Evolutionary conservation across 192 early-diverging fungal genomes (phyloP).

Genomic region (Linnemannia elongata): DNA sequence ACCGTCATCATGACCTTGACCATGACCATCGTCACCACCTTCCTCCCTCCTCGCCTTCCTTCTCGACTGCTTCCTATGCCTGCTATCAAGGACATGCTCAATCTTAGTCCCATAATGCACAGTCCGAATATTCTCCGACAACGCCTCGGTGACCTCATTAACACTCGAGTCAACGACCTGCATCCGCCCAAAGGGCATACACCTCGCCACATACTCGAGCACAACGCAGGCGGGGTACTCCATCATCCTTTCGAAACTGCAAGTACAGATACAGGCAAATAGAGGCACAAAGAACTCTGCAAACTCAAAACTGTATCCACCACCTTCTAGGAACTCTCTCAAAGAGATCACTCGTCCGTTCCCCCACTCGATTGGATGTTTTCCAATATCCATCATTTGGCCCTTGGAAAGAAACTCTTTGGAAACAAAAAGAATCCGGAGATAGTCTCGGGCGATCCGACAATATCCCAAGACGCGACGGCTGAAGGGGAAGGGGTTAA

Average conservation of each 20-base stretch:
- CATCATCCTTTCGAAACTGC: constrained; percentile 56
- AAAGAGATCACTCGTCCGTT: constrained; percentile 35
- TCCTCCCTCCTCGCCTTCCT: background rate
- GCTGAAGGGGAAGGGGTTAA: constrained; percentile 45
- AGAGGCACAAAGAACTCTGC: constrained; percentile 45
- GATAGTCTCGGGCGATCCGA: constrained; percentile 36
- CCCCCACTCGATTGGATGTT: constrained; percentile 47
- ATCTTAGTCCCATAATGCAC: constrained; percentile 48
- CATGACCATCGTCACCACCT: background rate
- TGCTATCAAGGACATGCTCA: constrained; percentile 12
- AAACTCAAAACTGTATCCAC: constrained; percentile 51
- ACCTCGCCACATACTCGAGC: constrained; percentile 52
- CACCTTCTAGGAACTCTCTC: constrained; percentile 36
- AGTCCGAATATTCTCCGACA: constrained; percentile 27
- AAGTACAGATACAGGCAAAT: constrained; percentile 57
- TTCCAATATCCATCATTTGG: constrained; percentile 53
- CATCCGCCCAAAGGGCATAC: constrained; percentile 52
- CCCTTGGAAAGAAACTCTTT: constrained; percentile 45
- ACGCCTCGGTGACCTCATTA: constrained; percentile 27
- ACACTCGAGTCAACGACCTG: constrained; percentile 32
- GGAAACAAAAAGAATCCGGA: constrained; percentile 29
- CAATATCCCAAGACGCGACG: constrained; percentile 35
- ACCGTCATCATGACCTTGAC: background rate
- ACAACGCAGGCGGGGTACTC: constrained; percentile 49
- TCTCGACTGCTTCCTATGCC: background rate